Percentiles rank a stretch among this genome's conserved stretches.
phyloP scores from a whole-genome alignment of 768 basidiomycete species.

The Kwoniella heveanensis region DNA sequence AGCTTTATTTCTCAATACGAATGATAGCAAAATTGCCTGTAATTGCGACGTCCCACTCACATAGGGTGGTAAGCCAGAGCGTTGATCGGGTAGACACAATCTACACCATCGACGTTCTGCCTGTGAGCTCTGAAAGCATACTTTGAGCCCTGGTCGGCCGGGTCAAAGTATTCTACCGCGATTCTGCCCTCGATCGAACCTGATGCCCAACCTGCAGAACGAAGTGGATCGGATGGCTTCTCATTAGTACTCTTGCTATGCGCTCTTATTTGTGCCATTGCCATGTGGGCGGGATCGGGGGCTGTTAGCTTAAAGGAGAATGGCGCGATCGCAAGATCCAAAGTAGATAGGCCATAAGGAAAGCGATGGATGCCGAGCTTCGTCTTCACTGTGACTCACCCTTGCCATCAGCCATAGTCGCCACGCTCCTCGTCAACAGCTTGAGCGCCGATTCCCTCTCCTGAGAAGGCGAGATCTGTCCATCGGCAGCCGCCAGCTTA shows the following conservation, averaged over 20 bases:
- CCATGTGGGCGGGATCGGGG: too few relatives aligned
- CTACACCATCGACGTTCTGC: conserved; percentile 82
- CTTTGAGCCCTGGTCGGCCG: conserved; percentile 77
- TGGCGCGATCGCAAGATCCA: too few relatives aligned
- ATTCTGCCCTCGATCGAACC: conserved; percentile 94
- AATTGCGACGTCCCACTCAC: conserved; percentile 57
- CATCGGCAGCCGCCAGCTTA: conserved; percentile 62
- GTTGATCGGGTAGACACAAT: conserved; percentile 97
- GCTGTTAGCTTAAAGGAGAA: too few relatives aligned
- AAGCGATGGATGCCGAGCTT: too few relatives aligned
- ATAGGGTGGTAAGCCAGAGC: conserved; percentile 89
- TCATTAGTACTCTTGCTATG: conserved; percentile 1
- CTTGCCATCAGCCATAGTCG: conserved; percentile 89
- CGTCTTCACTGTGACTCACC: too few relatives aligned
- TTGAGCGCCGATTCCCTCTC: conserved; percentile 89
- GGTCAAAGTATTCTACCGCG: conserved; percentile 95
- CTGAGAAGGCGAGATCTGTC: conserved; percentile 65
- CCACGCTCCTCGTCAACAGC: conserved; percentile 88
- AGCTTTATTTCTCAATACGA: too few relatives aligned
- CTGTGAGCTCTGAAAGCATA: conserved; percentile 98
- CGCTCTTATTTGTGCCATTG: too few relatives aligned
- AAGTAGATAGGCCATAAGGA: too few relatives aligned
- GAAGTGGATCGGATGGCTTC: too few relatives aligned
- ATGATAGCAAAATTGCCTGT: too few relatives aligned
- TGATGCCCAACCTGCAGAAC: conserved; percentile 75